Evolutionary conservation across 177 flowering plant species (phyloP), one percentile per base, ranked within the genome.

Genomic region (Telopea speciosissima): DNA sequence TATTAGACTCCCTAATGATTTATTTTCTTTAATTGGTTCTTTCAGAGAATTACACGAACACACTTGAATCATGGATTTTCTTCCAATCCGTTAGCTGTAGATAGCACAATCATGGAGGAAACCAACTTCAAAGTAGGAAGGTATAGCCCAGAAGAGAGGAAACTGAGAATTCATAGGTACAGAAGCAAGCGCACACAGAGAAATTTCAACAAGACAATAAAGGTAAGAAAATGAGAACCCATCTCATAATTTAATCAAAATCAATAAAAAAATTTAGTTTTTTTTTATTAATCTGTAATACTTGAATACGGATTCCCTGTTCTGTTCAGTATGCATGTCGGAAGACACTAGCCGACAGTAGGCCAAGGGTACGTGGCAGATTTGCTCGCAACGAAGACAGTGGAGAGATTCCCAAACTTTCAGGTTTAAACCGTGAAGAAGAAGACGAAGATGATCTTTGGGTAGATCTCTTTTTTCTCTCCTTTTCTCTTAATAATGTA

Each of bases 361-460:
- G 94, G 13, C 91, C 90, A 0, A 79, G 93, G 21, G 76, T 89
- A 73, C 89, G 93, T 78, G 93, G 93, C 74, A 87, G 93, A 69
- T 89, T 89, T 70, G 90, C 89, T 8, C 82, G 91, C 5, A 87
- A 86, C 60, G 93, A 89, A 63, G 93, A 89, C 62, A 66, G 77
- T 24, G 81, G 69, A 31, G 91, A 85, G 71, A 77, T 68, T 76
- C 82, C 82, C 31, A 86, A 88, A 54, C 74, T 76, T 49, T 25
- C 85, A 67, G 73, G 76, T 67, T 81, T 67, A 66, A n/a, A 69
- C 68, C 70, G 78, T 66, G 80, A 80, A 24, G 86, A 85, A 13
- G 68, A 66, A 66, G 85, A 84, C 33, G 87, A 87, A 54, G 87
- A 86, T 59, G 87, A 85, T 36, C 69, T 79, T 24, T 85, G 88